A percentile compares a stretch with the other conserved stretches of the same genome.
Conservation (phyloP, 2,329 filamentous ascomycete species). For the Huntiella abstrusa region DNA sequence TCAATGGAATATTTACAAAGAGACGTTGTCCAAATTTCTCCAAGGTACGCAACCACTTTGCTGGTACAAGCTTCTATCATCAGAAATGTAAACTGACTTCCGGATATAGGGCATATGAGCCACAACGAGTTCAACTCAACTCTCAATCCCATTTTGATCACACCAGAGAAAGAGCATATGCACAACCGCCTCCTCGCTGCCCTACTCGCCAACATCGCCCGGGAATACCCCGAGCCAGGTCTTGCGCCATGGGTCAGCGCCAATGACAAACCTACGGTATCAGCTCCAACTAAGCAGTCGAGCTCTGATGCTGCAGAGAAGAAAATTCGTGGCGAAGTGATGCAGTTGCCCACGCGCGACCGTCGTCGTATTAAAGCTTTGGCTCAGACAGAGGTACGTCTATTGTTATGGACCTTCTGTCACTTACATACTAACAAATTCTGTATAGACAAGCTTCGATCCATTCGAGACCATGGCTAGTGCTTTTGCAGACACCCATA, state of each 20-base stretch:
- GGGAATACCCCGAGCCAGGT: slow-evolving; percentile 48
- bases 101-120: slow-evolving; percentile 9
- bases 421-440: not conserved
- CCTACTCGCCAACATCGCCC: slow-evolving; percentile 49
- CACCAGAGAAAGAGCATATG: slow-evolving; percentile 39
- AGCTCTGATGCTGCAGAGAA: slow-evolving; percentile 48
- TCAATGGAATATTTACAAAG: slow-evolving; percentile 46
- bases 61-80: not conserved
- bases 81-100: not conserved
- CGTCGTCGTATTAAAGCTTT: slow-evolving; percentile 49
- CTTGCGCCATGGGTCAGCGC: slow-evolving; percentile 54
- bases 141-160: slow-evolving; percentile 42
- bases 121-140: slow-evolving; percentile 36
- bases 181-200: slow-evolving; percentile 51
- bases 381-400: slow-evolving; percentile 38
- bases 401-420: not conserved
- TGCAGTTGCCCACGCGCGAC: slow-evolving; percentile 49
- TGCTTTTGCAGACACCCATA: slow-evolving; percentile 32
- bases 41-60: slow-evolving; percentile 27
- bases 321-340: slow-evolving; percentile 48
- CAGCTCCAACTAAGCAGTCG: slow-evolving; percentile 39
- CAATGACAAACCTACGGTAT: slow-evolving; percentile 44
- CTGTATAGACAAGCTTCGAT: slow-evolving; percentile 23
- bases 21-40: slow-evolving; percentile 41
- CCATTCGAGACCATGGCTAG: slow-evolving; percentile 33